phyloP scores from a whole-genome alignment of 2,329 filamentous ascomycete genomes.

The Pezicula rhizophila region DNA sequence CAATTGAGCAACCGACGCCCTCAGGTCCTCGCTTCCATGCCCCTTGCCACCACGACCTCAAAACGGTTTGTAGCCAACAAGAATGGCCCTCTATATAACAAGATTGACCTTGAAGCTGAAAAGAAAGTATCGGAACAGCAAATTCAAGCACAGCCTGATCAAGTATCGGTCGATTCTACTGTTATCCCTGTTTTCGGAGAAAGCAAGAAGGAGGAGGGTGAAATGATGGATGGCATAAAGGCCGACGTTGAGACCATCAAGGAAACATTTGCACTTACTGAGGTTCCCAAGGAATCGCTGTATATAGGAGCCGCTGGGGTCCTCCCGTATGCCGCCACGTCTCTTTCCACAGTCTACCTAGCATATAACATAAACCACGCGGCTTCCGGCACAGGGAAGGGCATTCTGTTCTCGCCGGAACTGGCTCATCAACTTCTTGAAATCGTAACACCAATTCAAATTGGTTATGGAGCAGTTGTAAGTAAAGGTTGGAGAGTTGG shows the following conservation, averaged over 20 bases:
- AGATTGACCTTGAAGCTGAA: conserved; percentile 51
- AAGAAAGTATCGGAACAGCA: conserved; percentile 45
- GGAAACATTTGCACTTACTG: conserved; percentile 59
- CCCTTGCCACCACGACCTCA: conserved; percentile 36
- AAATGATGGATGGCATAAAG: conserved; percentile 46
- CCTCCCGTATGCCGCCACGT: conserved; percentile 80
- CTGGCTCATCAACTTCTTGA: conserved; percentile 67
- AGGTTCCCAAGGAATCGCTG: conserved; percentile 62
- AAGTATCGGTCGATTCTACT: conserved; percentile 53
- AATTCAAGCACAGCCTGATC: conserved; percentile 52
- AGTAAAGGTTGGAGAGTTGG: conserved; percentile 26
- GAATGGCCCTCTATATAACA: conserved; percentile 24
- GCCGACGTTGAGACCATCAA: conserved; percentile 57
- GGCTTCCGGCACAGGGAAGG: conserved; percentile 49
- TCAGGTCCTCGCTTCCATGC: conserved; percentile 9
- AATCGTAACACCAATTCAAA: conserved; percentile 77
- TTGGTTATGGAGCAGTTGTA: conserved; percentile 84
- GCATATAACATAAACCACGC: conserved; percentile 75
- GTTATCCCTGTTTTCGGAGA: conserved; percentile 41
- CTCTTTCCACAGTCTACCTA: conserved; percentile 73
- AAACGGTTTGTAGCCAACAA: conserved; percentile 37
- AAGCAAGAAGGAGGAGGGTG: conserved; percentile 32
- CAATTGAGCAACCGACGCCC: conserved; percentile 20
- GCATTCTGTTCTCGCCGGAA: conserved; percentile 59
- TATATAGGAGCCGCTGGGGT: conserved; percentile 71